Evolutionary conservation across 495 filamentous ascomycete genomes (phyloP).

Genomic region (Penicillium pancosmium): DNA sequence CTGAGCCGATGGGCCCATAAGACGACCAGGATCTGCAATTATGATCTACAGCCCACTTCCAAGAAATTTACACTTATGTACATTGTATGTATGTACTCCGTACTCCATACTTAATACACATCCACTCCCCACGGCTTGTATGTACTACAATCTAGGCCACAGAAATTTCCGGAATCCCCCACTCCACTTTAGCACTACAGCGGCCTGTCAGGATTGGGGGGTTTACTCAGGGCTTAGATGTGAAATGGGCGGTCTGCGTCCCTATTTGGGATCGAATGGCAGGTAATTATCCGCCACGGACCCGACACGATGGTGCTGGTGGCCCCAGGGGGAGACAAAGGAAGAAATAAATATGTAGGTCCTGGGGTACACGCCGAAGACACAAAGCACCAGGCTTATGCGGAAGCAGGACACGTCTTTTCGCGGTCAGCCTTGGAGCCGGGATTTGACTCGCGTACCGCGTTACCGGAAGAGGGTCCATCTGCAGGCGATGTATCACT

Average conservation of each 20-base stretch:
- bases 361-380: neutral
- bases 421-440: neutral
- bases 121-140: too few relatives aligned
- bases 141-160: too few relatives aligned
- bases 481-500: constrained; percentile 2
- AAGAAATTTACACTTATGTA: neutral
- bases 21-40: constrained; percentile 4
- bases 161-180: neutral
- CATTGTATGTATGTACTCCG: too few relatives aligned
- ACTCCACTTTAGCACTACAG: neutral
- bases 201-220: neutral
- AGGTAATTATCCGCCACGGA: constrained; percentile 4
- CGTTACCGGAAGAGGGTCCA: neutral
- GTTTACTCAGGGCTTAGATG: neutral
- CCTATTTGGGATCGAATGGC: neutral
- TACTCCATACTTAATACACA: too few relatives aligned
- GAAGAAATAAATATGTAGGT: too few relatives aligned
- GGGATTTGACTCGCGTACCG: neutral
- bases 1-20: neutral
- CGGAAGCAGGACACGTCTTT: constrained; percentile 5
- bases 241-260: constrained; percentile 13
- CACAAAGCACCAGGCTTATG: neutral
- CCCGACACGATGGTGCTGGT: constrained; percentile 13
- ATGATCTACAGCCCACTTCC: neutral
- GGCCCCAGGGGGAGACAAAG: neutral